Base-by-base conservation (phyloP, 495 filamentous ascomycete species). In the Xylaria intraflava region DNA sequence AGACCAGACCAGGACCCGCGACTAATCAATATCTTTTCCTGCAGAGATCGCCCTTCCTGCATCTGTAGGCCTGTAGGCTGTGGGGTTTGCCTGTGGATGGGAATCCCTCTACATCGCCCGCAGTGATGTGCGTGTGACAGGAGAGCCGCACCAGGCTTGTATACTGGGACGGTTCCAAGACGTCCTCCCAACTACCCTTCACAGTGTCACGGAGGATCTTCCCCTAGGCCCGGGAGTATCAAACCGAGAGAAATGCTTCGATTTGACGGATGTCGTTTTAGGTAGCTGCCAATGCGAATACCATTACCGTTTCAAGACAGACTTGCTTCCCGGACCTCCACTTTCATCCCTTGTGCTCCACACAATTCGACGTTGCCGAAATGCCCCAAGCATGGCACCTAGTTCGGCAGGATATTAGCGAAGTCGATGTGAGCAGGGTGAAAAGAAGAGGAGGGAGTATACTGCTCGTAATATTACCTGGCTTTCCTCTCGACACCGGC, bases 261-360 rank as follows among this genome's bases (percentile, higher is more conserved):
- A 33, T 23, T 27, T 49, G 45, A 44, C 43, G 36, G 44, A 31
- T 45, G 46, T 58, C 61, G 45, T 49, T 61, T 61, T 56, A 41
- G 58, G 58, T 33, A 43, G 5, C 17, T 16, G 3, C n/a, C n/a
- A n/a, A n/a, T 19, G 11, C 41, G 31, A 40, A 53, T 54, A 27
- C 46, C 17, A 40, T 35, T 24, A 48, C 54, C 52, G 31, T 63
- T 61, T 59, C 58, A 57, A 59, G 57, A 60, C 42, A 26, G 55
- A 58, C 56, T 47, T 65, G 62, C 62, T 63, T 63, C 63, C 60
- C 57, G 60, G 38, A 51, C 63, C 57, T 64, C 64, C 64, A 64
- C 64, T 60, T 56, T 44, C 47, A 42, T 46, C 49, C 58, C 51
- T 59, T 64, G 57, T 45, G 62, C 61, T 57, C 64, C 64, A 61